A percentile compares a stretch with the other conserved stretches of the same genome.
Conservation (phyloP, 2,329 filamentous ascomycete species). For the Cytospora leucostoma region DNA sequence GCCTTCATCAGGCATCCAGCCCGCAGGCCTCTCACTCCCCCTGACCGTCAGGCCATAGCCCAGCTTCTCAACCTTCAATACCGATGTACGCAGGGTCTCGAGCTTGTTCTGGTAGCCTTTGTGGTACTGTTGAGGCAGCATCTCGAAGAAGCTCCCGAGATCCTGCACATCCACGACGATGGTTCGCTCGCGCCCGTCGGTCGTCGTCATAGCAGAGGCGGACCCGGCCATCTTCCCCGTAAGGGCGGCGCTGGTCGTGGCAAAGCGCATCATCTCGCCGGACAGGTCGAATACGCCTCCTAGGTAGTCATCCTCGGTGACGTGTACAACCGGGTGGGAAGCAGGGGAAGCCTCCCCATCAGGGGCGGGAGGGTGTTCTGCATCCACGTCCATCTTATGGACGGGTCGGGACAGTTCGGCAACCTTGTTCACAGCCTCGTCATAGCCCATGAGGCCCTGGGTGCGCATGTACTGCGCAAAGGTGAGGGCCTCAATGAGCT, state of each 20-base stretch:
- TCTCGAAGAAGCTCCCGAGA: constrained; percentile 75
- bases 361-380: constrained; percentile 32
- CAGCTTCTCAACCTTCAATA: constrained; percentile 90
- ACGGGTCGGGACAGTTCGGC: constrained; percentile 36
- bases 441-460: constrained; percentile 71
- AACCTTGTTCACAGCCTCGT: constrained; percentile 56
- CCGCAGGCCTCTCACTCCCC: constrained; percentile 84
- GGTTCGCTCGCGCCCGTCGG: constrained; percentile 47
- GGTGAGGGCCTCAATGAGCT: constrained; percentile 88
- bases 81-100: constrained; percentile 81
- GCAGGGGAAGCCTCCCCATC: constrained; percentile 20
- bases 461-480: constrained; percentile 85
- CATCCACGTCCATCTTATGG: constrained; percentile 39
- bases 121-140: constrained; percentile 61
- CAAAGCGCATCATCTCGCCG: constrained; percentile 96
- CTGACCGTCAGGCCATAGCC: constrained; percentile 86
- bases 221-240: constrained; percentile 54
- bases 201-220: constrained; percentile 29
- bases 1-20: constrained; percentile 81
- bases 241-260: constrained; percentile 83
- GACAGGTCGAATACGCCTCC: constrained; percentile 92
- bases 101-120: constrained; percentile 74
- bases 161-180: constrained; percentile 81
- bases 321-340: constrained; percentile 47
- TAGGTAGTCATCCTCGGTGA: constrained; percentile 83